Evolutionary conservation across 2,329 filamentous ascomycete genomes (phyloP).

Genomic region (Penicillium sp.): DNA sequence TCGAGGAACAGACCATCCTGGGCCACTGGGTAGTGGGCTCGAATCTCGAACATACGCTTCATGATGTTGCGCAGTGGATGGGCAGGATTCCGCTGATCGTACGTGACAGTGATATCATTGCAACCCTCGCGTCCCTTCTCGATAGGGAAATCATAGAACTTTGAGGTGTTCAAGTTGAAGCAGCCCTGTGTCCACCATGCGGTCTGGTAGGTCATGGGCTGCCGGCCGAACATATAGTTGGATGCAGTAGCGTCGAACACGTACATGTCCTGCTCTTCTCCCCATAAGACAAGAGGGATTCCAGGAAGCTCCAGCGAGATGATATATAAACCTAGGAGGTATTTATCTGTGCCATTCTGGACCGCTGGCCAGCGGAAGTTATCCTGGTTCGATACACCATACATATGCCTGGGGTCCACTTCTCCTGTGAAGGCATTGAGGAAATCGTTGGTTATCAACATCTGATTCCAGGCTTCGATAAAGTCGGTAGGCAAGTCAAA

Average conservation of each 20-base stretch:
- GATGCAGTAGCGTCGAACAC: conserved; percentile 54
- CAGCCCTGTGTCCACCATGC: conserved; percentile 59
- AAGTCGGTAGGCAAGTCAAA: conserved; percentile 50
- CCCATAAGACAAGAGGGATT: conserved; percentile 53
- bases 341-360: conserved; percentile 48
- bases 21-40: conserved; percentile 49
- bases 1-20: conserved; percentile 51
- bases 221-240: conserved; percentile 58
- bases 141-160: conserved; percentile 52
- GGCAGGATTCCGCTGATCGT: conserved; percentile 56
- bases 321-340: conserved; percentile 51
- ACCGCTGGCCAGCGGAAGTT: conserved; percentile 57
- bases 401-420: conserved; percentile 58
- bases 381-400: conserved; percentile 57
- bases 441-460: conserved; percentile 51
- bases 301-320: conserved; percentile 53
- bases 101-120: conserved; percentile 47
- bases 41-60: conserved; percentile 54
- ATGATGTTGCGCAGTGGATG: conserved; percentile 54
- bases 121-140: conserved; percentile 48
- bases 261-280: conserved; percentile 58
- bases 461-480: conserved; percentile 47
- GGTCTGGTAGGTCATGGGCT: conserved; percentile 51
- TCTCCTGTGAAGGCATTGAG: conserved; percentile 52
- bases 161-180: conserved; percentile 48